These are phyloP conservation scores for Achaetomium macrosporum DNA, from an alignment of 2,329 filamentous ascomycete species.

Conservation along the genomic window DNA sequence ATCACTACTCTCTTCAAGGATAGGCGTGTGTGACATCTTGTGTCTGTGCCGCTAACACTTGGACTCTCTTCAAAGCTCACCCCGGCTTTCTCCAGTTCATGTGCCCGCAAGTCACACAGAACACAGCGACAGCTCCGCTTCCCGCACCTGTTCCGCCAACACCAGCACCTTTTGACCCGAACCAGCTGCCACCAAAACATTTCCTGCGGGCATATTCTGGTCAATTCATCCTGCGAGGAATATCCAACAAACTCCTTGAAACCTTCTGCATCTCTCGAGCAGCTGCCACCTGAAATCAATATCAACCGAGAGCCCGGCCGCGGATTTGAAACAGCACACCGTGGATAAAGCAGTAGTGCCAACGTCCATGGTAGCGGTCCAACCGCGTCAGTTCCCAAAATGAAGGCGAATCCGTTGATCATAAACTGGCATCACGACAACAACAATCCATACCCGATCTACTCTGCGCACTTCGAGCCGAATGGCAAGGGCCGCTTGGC, in stretches of 20 bases:
- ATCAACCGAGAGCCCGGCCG: background rate
- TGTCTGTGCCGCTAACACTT: background rate
- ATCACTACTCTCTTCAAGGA: too few species aligned
- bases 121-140: background rate
- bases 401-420: constrained; percentile 95
- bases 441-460: constrained; percentile 64
- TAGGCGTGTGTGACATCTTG: background rate
- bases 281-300: background rate
- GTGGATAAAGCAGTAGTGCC: background rate
- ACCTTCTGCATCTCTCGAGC: background rate
- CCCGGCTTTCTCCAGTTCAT: background rate
- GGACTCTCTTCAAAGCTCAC: background rate
- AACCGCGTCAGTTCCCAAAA: constrained; percentile 40
- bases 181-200: background rate
- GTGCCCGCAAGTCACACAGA: background rate
- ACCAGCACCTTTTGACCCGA: background rate
- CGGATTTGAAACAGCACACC: constrained; percentile 5
- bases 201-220: background rate
- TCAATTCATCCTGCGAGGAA: background rate
- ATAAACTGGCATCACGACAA: constrained; percentile 99
- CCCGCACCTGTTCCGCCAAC: background rate
- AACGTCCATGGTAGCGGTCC: constrained; percentile 17
- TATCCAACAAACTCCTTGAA: background rate
- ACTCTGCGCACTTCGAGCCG: constrained; percentile 94
- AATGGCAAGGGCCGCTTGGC: constrained; percentile 86